A percentile compares a stretch with the other conserved stretches of the same genome.
Evolutionary conservation across 108 stramenopile species (phyloP).

Genomic region (Nitzschia palea): DNA sequence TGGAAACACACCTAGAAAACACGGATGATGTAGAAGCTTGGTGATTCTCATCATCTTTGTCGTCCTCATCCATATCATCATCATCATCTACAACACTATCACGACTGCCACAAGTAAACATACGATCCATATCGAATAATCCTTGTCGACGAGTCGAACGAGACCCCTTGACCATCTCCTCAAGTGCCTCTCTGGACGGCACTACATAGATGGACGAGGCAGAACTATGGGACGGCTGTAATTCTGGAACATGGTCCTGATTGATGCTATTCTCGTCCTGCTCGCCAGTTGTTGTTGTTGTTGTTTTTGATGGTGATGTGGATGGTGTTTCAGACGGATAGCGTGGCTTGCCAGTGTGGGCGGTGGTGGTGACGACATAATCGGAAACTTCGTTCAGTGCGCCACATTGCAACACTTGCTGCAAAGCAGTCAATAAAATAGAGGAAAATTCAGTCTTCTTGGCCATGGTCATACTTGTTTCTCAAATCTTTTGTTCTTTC

Average conservation of each 20-base stretch:
- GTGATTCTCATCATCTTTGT: not conserved
- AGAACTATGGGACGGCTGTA: not conserved
- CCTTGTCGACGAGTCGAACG: not conserved
- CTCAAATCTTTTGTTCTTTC: too few relatives aligned
- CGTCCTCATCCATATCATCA: not conserved
- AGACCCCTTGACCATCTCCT: not conserved
- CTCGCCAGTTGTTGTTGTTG: not conserved
- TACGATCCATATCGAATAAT: slow-evolving; percentile 6
- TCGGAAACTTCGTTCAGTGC: not conserved
- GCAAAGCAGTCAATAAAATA: not conserved
- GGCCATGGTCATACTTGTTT: too few relatives aligned
- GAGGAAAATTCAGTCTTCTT: too few relatives aligned
- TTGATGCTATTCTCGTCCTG: not conserved
- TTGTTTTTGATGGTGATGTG: not conserved
- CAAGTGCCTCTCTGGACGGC: slow-evolving; percentile 2
- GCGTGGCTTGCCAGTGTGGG: not conserved
- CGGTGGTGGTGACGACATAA: not conserved
- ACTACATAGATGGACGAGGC: not conserved
- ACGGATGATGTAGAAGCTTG: not conserved
- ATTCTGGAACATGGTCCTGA: not conserved
- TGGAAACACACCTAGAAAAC: not conserved
- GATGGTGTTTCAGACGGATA: not conserved
- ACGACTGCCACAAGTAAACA: slow-evolving; percentile 1
- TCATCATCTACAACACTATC: not conserved
- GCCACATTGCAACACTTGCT: not conserved